These are phyloP conservation scores for Angomonas deanei DNA, from an alignment of 208 protist genomes.

Conservation along the genomic window DNA sequence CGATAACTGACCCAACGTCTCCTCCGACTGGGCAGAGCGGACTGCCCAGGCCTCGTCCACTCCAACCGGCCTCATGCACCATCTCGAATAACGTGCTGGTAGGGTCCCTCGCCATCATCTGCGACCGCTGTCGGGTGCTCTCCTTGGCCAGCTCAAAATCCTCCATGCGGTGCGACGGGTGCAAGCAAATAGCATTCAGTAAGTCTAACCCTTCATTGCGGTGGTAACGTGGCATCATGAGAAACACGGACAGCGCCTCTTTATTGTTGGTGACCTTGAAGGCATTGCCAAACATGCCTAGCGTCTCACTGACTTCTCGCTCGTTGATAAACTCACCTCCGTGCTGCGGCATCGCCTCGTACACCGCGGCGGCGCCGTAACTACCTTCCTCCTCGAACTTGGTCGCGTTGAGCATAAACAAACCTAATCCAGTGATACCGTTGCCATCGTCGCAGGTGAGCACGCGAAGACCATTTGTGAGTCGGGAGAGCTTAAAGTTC, in stretches of 20 bases:
- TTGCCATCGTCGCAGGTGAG: constrained; percentile 79
- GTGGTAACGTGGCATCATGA: constrained; percentile 83
- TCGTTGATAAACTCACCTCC: constrained; percentile 47
- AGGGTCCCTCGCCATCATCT: constrained; percentile 54
- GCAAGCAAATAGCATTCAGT: constrained; percentile 68
- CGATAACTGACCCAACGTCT: constrained; percentile 53
- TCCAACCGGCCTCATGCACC: constrained; percentile 86
- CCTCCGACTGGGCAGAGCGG: constrained; percentile 40
- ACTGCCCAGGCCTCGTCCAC: constrained; percentile 67
- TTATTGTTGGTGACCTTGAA: constrained; percentile 83
- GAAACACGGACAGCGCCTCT: constrained; percentile 74
- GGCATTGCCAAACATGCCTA: constrained; percentile 70
- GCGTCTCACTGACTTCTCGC: constrained; percentile 49
- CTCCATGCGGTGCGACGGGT: constrained; percentile 49
- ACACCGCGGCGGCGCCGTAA: constrained; percentile 61
- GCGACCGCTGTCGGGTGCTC: constrained; percentile 41
- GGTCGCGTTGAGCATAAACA: constrained; percentile 79
- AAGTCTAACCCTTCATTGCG: constrained; percentile 69
- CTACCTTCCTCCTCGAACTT: constrained; percentile 69
- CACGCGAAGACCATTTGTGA: constrained; percentile 77
- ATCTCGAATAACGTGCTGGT: constrained; percentile 84
- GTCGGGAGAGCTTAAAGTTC: constrained; percentile 62
- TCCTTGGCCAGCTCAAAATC: constrained; percentile 69
- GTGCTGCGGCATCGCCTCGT: constrained; percentile 73
- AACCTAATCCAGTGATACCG: constrained; percentile 79